These are phyloP conservation scores for Coleophoma crateriformis DNA, from an alignment of 2,329 filamentous ascomycete genomes.

Conservation along the genomic window DNA sequence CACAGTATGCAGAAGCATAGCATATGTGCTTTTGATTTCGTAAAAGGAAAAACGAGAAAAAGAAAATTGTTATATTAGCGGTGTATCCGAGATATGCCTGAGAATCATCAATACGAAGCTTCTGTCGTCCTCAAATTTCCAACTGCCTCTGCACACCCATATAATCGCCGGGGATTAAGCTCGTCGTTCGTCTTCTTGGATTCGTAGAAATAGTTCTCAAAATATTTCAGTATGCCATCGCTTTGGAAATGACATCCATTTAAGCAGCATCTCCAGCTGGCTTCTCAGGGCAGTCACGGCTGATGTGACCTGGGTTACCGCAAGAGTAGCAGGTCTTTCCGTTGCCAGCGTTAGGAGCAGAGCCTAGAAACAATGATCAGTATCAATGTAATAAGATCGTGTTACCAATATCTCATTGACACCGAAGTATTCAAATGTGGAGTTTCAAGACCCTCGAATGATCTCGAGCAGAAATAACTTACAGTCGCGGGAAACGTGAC, in stretches of 20 bases:
- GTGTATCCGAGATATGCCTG: too few relatives aligned
- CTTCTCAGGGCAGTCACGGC: constrained; percentile 93
- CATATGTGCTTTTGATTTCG: too few relatives aligned
- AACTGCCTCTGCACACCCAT: constrained; percentile 5
- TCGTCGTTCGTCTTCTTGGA: constrained; percentile 7
- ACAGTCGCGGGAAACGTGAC: too few relatives aligned
- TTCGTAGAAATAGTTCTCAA: constrained; percentile 11
- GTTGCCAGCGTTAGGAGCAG: too few relatives aligned
- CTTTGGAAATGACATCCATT: constrained; percentile 12
- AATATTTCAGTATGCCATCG: constrained; percentile 9
- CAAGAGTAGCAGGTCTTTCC: too few relatives aligned
- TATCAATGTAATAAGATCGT: too few relatives aligned
- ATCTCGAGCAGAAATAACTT: constrained; percentile 31
- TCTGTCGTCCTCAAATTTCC: not conserved
- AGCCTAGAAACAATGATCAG: too few relatives aligned
- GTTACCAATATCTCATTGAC: too few relatives aligned
- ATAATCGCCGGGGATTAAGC: constrained; percentile 2
- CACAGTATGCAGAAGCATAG: too few relatives aligned
- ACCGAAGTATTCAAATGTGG: too few relatives aligned
- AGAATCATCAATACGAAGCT: not conserved
- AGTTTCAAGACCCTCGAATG: not conserved
- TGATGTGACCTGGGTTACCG: constrained; percentile 64
- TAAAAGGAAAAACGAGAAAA: too few relatives aligned
- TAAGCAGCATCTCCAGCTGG: constrained; percentile 59
- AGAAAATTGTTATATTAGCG: too few relatives aligned